phyloP scores from a whole-genome alignment of 805 yeast species.

The Monosporozyma unispora region DNA sequence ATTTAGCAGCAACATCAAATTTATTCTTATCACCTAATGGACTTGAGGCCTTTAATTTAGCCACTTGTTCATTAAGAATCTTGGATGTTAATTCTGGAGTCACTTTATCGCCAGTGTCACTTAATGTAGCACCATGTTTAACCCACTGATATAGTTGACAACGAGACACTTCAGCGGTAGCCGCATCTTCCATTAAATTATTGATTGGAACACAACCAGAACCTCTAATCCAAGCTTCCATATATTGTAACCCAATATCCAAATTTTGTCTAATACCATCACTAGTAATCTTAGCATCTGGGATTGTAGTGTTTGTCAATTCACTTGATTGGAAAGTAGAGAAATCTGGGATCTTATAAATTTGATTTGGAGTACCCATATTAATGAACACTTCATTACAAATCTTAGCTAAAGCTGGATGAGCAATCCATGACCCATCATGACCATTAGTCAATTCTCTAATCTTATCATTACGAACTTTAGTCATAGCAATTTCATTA shows the following conservation, averaged over 20 bases:
- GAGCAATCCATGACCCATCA: slow-evolving; percentile 88
- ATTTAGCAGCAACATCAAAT: slow-evolving; percentile 58
- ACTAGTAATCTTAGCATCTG: slow-evolving; percentile 55
- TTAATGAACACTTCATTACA: slow-evolving; percentile 65
- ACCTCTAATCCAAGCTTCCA: slow-evolving; percentile 82
- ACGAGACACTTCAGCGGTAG: slow-evolving; percentile 81
- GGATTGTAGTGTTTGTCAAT: slow-evolving; percentile 55
- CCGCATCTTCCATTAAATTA: slow-evolving; percentile 83
- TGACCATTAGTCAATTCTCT: slow-evolving; percentile 73
- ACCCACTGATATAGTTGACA: slow-evolving; percentile 81
- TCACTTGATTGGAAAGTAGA: slow-evolving; percentile 34
- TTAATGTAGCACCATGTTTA: slow-evolving; percentile 51
- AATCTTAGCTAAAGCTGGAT: slow-evolving; percentile 69
- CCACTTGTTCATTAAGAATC: slow-evolving; percentile 55
- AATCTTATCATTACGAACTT: slow-evolving; percentile 65
- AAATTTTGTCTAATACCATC: slow-evolving; percentile 64
- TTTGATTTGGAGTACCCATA: slow-evolving; percentile 80
- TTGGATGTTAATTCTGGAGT: slow-evolving; percentile 51
- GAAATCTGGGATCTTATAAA: slow-evolving; percentile 39
- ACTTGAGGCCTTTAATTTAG: slow-evolving; percentile 38
- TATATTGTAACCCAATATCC: slow-evolving; percentile 67
- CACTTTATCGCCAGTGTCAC: slow-evolving; percentile 49
- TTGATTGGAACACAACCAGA: slow-evolving; percentile 81
- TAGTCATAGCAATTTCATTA: slow-evolving; percentile 59
- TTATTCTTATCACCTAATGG: slow-evolving; percentile 45